These are phyloP conservation scores for Ceratobasidium sp. DNA, from an alignment of 1,284 basidiomycete species.

Conservation along the genomic window DNA sequence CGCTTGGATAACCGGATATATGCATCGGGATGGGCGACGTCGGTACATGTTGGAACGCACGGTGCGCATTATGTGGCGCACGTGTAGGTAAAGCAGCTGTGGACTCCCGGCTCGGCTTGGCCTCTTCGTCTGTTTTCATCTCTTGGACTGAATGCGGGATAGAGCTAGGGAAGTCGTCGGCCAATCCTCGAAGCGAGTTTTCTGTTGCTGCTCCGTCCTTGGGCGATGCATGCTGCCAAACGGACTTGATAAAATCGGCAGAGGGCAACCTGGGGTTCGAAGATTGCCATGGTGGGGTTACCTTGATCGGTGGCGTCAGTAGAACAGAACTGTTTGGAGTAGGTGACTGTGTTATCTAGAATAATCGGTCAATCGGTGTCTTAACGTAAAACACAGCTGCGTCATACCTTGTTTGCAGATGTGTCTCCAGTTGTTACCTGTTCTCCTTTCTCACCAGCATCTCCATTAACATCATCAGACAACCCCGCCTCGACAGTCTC, in stretches of 20 bases:
- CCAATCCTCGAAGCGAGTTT: slow-evolving; percentile 82
- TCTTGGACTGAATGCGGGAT: slow-evolving; percentile 81
- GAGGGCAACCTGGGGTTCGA: slow-evolving; percentile 64
- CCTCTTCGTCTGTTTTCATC: slow-evolving; percentile 78
- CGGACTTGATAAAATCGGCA: slow-evolving; percentile 80
- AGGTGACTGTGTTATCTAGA: slow-evolving; percentile 31
- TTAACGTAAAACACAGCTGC: neutral
- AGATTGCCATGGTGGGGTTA: slow-evolving; percentile 65
- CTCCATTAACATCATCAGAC: neutral
- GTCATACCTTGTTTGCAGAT: slow-evolving; percentile 24
- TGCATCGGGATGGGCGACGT: slow-evolving; percentile 58
- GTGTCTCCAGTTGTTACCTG: slow-evolving; percentile 7
- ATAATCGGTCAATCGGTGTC: slow-evolving; percentile 4
- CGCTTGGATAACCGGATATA: slow-evolving; percentile 33
- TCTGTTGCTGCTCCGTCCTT: slow-evolving; percentile 69
- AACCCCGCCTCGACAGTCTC: neutral
- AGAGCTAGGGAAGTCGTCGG: slow-evolving; percentile 73
- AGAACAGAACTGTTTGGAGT: slow-evolving; percentile 47
- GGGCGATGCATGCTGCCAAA: slow-evolving; percentile 82
- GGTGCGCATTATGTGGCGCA: slow-evolving; percentile 70
- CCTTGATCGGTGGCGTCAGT: slow-evolving; percentile 48
- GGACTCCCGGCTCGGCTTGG: slow-evolving; percentile 19
- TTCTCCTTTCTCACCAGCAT: neutral
- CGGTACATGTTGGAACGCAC: slow-evolving; percentile 84
- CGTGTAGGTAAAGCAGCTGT: neutral